Evolutionary conservation across 2,329 filamentous ascomycete genomes (phyloP).

Genomic region (Fusarium longipes): DNA sequence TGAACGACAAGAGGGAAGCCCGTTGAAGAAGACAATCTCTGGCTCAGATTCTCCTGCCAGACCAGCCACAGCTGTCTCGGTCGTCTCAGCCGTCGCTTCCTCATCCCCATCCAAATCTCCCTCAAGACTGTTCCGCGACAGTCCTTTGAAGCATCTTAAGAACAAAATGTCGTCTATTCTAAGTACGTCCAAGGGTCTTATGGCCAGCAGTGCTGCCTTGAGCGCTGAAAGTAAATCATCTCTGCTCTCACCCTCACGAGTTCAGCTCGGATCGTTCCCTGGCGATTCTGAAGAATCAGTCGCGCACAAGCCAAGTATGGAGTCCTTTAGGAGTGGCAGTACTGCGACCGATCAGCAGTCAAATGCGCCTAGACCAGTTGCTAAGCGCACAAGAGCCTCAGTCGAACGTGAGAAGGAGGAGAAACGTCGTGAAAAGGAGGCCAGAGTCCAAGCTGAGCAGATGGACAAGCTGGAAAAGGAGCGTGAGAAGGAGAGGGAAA

Average conservation of each 20-base stretch:
- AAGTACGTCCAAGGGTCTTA: conserved; percentile 85
- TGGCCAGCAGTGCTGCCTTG: conserved; percentile 78
- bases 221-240: conserved; percentile 72
- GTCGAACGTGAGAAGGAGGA: conserved; percentile 72
- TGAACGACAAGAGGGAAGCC: conserved; percentile 37
- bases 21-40: conserved; percentile 70
- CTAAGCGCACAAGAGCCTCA: conserved; percentile 67
- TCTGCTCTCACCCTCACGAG: conserved; percentile 65
- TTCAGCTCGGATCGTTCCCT: conserved; percentile 58
- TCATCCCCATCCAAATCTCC: conserved; percentile 68
- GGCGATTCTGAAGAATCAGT: conserved; percentile 63
- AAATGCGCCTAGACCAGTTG: conserved; percentile 59
- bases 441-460: conserved; percentile 69
- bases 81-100: conserved; percentile 44
- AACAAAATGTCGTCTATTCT: conserved; percentile 91
- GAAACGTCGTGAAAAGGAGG: conserved; percentile 74
- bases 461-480: conserved; percentile 73
- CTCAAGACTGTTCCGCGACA: conserved; percentile 71
- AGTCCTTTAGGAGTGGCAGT: conserved; percentile 36
- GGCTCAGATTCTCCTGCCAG: conserved; percentile 66
- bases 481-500: conserved; percentile 76
- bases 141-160: conserved; percentile 90
- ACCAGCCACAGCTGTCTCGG: conserved; percentile 58
- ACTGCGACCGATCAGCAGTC: conserved; percentile 31
- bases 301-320: conserved; percentile 41